Percentiles rank a stretch among this genome's conserved stretches.
Conservation (phyloP, 345 rosid species). For the Eucalyptus victrix region DNA sequence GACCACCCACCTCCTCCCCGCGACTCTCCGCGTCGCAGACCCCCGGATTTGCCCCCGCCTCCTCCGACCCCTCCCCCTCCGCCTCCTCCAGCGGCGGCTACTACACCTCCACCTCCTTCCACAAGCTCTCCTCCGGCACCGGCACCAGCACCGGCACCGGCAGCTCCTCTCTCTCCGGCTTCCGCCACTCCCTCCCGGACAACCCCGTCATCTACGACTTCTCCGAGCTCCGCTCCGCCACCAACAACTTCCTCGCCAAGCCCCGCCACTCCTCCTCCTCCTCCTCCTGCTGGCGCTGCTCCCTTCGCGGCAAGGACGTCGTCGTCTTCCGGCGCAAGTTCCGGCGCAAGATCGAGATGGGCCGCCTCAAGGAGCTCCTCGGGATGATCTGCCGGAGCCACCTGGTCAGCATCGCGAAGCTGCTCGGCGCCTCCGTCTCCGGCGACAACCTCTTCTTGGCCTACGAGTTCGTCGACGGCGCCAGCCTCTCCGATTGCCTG, state of each 20-base stretch:
- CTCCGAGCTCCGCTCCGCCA: conserved; percentile 74
- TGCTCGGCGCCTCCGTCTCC: conserved; percentile 63
- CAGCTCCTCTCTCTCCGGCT: conserved; percentile 49
- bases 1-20: neutral
- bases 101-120: neutral
- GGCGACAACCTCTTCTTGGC: conserved; percentile 67
- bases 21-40: neutral
- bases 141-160: neutral
- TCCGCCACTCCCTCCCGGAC: conserved; percentile 56
- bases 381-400: conserved; percentile 61
- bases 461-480: conserved; percentile 56
- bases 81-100: neutral
- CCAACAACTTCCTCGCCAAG: conserved; percentile 76
- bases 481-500: conserved; percentile 53
- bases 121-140: neutral
- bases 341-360: conserved; percentile 28
- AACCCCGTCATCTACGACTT: conserved; percentile 67
- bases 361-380: conserved; percentile 32
- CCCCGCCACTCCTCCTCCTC: conserved; percentile 42
- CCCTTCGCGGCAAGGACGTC: conserved; percentile 42
- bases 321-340: conserved; percentile 69
- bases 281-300: conserved; percentile 71
- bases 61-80: neutral
- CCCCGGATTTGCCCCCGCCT: neutral
- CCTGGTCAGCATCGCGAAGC: conserved; percentile 50